Conservation (phyloP, 331 rosid genomes). For the Acacia pycnantha region DNA sequence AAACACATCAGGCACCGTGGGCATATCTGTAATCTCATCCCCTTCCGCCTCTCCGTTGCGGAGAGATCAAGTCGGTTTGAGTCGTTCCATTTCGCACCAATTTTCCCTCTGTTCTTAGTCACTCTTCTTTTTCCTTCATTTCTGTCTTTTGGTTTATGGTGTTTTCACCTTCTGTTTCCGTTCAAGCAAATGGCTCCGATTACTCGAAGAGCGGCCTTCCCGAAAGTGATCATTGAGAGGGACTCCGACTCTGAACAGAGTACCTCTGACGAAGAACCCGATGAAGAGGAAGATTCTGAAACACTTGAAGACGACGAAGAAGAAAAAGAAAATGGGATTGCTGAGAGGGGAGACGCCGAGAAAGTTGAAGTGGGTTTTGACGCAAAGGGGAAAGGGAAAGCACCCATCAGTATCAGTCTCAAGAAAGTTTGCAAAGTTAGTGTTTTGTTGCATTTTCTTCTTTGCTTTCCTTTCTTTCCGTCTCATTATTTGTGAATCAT, state of each 20-base stretch:
- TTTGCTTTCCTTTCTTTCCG: neutral
- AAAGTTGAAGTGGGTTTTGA: constrained; percentile 42
- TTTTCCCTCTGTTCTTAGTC: neutral
- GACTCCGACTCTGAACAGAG: constrained; percentile 79
- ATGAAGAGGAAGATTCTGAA: constrained; percentile 24
- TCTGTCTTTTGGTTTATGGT: neutral
- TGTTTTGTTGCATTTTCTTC: neutral
- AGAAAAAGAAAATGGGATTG: constrained; percentile 22
- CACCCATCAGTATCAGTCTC: constrained; percentile 59
- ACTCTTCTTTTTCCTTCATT: neutral
- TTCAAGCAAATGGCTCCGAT: constrained; percentile 57
- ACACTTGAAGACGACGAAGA: constrained; percentile 29
- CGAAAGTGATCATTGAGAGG: constrained; percentile 62
- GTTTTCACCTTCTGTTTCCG: neutral
- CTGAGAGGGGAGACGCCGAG: constrained; percentile 8
- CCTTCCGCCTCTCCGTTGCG: neutral
- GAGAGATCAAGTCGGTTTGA: neutral
- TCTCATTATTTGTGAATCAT: neutral
- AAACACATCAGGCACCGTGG: neutral
- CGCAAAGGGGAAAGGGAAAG: constrained; percentile 55
- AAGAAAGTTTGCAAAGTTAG: constrained; percentile 87
- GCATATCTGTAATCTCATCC: constrained; percentile 6
- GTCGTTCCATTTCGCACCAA: neutral
- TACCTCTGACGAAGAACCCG: constrained; percentile 58
- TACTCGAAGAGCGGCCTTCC: constrained; percentile 59